A percentile compares a stretch with the other conserved stretches of the same genome.
These are phyloP conservation scores for Aspergillus aculeatinus DNA, from an alignment of 2,329 filamentous ascomycete genomes.

Conservation along the genomic window DNA sequence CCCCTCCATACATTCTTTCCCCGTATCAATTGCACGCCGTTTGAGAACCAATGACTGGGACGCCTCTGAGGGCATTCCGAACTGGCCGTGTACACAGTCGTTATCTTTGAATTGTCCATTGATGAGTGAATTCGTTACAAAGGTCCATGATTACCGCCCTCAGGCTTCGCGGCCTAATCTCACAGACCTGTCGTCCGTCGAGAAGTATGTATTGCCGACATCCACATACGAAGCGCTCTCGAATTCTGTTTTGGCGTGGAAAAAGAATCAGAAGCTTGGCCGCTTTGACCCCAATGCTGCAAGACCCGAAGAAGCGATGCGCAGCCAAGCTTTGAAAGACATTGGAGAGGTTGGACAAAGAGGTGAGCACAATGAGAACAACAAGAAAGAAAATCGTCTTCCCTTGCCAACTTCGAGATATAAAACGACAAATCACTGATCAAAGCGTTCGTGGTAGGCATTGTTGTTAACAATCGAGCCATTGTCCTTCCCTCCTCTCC, in stretches of 20 bases:
- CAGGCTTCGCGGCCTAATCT: constrained; percentile 73
- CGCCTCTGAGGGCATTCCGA: background rate
- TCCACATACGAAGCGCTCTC: constrained; percentile 81
- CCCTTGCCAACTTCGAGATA: background rate
- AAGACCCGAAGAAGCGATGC: constrained; percentile 69
- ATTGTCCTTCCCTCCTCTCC: constrained; percentile 44
- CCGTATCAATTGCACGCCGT: background rate
- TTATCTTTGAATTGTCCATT: background rate
- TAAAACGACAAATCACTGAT: background rate
- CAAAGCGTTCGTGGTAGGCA: constrained; percentile 31
- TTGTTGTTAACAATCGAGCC: constrained; percentile 45
- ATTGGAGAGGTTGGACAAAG: constrained; percentile 63
- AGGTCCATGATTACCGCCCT: constrained; percentile 81
- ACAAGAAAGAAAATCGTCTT: no score
- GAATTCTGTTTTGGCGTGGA: constrained; percentile 92
- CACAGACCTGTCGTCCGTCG: constrained; percentile 74
- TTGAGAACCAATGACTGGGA: background rate
- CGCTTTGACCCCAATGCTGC: constrained; percentile 88
- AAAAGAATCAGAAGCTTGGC: constrained; percentile 90
- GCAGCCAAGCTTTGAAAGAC: constrained; percentile 62
- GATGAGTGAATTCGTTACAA: constrained; percentile 2
- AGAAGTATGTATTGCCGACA: constrained; percentile 87
- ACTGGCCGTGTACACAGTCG: background rate
- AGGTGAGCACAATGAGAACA: constrained; percentile 49
- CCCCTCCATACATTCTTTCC: background rate